phyloP scores from a whole-genome alignment of 129 eudicot genomes.

The Tanacetum coccineum region DNA sequence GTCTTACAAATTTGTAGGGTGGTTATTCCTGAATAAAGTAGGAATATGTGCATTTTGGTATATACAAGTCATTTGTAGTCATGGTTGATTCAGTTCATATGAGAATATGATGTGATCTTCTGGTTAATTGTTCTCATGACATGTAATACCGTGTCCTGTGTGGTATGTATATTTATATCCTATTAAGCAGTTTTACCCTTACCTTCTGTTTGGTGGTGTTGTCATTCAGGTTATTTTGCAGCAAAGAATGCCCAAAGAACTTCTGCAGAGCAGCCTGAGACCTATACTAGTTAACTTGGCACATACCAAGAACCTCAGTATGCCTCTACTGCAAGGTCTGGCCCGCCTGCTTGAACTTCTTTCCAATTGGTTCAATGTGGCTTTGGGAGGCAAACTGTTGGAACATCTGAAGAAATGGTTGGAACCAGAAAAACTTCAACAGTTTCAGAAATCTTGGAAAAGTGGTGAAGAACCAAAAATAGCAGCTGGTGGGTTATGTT shows the following conservation, averaged over 20 bases:
- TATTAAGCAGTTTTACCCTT: conserved; percentile 13
- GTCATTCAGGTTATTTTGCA: conserved; percentile 70
- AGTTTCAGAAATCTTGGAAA: conserved; percentile 91
- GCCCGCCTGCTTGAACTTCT: conserved; percentile 95
- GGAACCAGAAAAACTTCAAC: conserved; percentile 97
- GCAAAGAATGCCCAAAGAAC: conserved; percentile 99
- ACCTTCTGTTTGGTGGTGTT: conserved; percentile 14
- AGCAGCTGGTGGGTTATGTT: conserved; percentile 77
- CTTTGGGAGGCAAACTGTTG: conserved; percentile 85
- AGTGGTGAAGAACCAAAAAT: conserved; percentile 98
- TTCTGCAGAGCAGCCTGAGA: conserved; percentile 94
- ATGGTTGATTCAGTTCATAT: conserved; percentile 2
- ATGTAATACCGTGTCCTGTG: background rate
- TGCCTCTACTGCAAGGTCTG: conserved; percentile 97
- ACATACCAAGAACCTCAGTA: conserved; percentile 89
- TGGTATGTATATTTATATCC: conserved; percentile 8
- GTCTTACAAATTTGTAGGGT: conserved; percentile 1
- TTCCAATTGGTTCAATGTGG: conserved; percentile 95
- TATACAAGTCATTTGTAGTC: conserved; percentile 9
- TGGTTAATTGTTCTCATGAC: background rate
- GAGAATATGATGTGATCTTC: background rate
- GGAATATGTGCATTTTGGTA: conserved; percentile 13
- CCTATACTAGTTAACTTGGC: conserved; percentile 95
- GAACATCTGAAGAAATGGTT: conserved; percentile 97
- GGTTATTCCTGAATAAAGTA: conserved; percentile 7